phyloP scores from a whole-genome alignment of 192 early-diverging fungal species.

The Coemansia sp. region DNA sequence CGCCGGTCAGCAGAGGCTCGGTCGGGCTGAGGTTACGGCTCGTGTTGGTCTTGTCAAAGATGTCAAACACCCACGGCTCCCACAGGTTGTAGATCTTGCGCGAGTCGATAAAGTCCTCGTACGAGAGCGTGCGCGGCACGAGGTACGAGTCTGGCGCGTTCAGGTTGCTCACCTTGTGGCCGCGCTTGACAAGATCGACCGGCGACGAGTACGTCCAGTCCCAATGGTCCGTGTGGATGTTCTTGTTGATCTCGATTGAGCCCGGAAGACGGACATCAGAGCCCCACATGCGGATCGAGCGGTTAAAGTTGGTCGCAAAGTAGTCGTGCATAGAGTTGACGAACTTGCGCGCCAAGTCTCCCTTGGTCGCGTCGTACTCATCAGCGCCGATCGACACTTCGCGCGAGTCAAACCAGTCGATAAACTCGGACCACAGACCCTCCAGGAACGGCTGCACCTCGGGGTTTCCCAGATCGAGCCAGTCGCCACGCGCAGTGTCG shows the following conservation, averaged over 20 bases:
- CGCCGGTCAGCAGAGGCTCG: conserved; percentile 41
- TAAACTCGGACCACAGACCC: conserved; percentile 47
- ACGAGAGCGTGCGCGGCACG: conserved; percentile 45
- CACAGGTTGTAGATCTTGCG: conserved; percentile 48
- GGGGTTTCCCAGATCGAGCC: conserved; percentile 50
- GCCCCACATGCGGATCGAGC: conserved; percentile 49
- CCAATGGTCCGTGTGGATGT: conserved; percentile 38
- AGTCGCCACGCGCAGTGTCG: conserved; percentile 40
- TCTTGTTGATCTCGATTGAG: conserved; percentile 42
- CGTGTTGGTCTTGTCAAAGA: conserved; percentile 36
- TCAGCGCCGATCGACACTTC: conserved; percentile 50
- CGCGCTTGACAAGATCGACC: conserved; percentile 30
- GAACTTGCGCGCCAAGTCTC: conserved; percentile 38
- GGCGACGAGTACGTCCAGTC: conserved; percentile 30
- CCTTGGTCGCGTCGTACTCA: conserved; percentile 45
- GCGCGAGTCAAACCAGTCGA: conserved; percentile 50
- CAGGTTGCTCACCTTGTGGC: conserved; percentile 46
- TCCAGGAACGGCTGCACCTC: conserved; percentile 39
- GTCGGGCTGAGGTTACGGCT: conserved; percentile 36
- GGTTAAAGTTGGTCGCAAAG: conserved; percentile 44
- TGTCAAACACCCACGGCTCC: conserved; percentile 46
- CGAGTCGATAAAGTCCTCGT: conserved; percentile 30
- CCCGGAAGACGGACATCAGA: conserved; percentile 42
- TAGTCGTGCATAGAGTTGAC: conserved; percentile 46
- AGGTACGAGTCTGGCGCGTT: conserved; percentile 48